These are phyloP conservation scores for Tylopilus intermedius DNA, from an alignment of 768 basidiomycete species.

Conservation along the genomic window DNA sequence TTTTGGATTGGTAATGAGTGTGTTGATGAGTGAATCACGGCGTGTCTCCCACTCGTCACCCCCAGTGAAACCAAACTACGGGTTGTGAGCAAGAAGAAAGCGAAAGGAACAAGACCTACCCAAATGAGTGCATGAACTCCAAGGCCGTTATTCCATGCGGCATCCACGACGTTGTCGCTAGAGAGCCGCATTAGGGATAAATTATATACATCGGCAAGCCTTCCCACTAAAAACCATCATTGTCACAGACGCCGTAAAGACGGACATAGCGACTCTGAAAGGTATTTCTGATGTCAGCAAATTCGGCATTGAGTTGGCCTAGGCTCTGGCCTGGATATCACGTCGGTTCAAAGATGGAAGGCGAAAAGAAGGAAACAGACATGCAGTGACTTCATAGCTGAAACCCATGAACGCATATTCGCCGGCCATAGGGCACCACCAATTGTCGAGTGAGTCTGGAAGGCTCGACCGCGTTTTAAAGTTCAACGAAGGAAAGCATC, in stretches of 20 bases:
- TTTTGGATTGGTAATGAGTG: conserved; percentile 54
- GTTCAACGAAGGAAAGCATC: conserved; percentile 38
- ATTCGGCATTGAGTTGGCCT: conserved; percentile 47
- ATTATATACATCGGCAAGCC: conserved; percentile 5
- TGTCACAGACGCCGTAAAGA: conserved; percentile 40
- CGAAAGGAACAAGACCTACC: conserved; percentile 37
- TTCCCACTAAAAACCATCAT: conserved; percentile 36
- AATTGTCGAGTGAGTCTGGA: conserved; percentile 42
- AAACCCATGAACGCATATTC: conserved; percentile 78
- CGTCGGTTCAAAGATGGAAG: conserved; percentile 1
- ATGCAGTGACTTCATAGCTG: conserved; percentile 67
- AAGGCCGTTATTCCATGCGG: conserved; percentile 62
- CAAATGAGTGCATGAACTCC: conserved; percentile 73
- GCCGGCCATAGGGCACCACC: conserved; percentile 61
- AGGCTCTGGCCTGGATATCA: conserved; percentile 51
- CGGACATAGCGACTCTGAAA: conserved; percentile 67
- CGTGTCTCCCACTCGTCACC: conserved; percentile 48
- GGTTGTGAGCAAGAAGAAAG: background rate
- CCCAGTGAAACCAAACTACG: conserved; percentile 36
- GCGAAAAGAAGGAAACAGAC: conserved; percentile 32
- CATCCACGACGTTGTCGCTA: conserved; percentile 58
- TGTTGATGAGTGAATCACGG: conserved; percentile 46
- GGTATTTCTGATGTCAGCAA: conserved; percentile 51
- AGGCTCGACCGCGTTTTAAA: conserved; percentile 52
- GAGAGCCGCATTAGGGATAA: conserved; percentile 3